Conservation (phyloP, 805 yeast species). For the Saturnispora sekii region DNA sequence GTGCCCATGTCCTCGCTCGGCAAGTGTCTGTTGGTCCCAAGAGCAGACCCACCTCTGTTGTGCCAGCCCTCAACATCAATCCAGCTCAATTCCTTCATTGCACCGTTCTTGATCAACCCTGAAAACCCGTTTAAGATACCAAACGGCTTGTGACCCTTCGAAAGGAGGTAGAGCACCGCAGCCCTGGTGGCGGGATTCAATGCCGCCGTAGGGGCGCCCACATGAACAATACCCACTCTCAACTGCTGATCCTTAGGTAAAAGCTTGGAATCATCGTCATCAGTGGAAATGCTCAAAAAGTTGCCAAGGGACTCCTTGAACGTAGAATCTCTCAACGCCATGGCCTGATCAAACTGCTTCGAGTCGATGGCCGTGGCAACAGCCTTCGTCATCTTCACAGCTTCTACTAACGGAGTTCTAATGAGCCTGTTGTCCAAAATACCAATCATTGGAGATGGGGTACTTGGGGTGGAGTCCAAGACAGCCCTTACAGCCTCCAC, state of each 20-base stretch:
- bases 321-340: constrained; percentile 77
- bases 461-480: constrained; percentile 73
- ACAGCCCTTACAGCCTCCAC: constrained; percentile 96
- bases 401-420: constrained; percentile 78
- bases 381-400: constrained; percentile 77
- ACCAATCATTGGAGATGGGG: constrained; percentile 94
- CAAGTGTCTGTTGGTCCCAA: constrained; percentile 87
- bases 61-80: constrained; percentile 83
- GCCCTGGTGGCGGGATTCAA: constrained; percentile 88
- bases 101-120: constrained; percentile 84
- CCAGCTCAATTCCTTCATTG: constrained; percentile 70
- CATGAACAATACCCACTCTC: constrained; percentile 77
- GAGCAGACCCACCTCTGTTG: constrained; percentile 87
- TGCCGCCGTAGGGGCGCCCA: constrained; percentile 98
- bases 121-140: constrained; percentile 92
- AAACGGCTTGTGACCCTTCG: constrained; percentile 81
- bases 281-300: constrained; percentile 60
- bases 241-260: constrained; percentile 52
- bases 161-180: constrained; percentile 80
- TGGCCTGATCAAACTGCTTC: constrained; percentile 79
- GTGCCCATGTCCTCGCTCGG: constrained; percentile 84
- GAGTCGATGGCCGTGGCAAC: constrained; percentile 81
- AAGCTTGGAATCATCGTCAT: constrained; percentile 53
- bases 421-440: constrained; percentile 79
- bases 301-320: constrained; percentile 73